phyloP scores from a whole-genome alignment of 495 filamentous ascomycete species.

The Pseudoneurospora amorphoporcata region DNA sequence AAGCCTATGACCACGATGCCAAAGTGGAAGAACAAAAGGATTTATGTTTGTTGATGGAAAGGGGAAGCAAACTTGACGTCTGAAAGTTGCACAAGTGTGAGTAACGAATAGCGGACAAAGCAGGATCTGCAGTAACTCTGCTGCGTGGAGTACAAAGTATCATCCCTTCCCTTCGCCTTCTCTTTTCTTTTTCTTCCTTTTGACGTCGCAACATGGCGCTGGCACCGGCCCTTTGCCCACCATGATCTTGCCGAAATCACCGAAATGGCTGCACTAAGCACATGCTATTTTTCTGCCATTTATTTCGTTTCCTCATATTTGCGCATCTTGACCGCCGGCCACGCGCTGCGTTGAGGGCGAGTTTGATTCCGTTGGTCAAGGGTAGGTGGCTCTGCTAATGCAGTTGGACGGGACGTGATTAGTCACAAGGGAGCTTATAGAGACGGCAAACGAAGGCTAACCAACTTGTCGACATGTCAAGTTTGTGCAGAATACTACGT shows the following conservation, averaged over 20 bases:
- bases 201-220: background rate
- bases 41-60: background rate
- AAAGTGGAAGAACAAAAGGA: background rate
- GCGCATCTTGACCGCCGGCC: background rate
- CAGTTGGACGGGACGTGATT: background rate
- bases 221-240: background rate
- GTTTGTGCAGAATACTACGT: background rate
- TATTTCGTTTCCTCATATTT: background rate
- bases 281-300: background rate
- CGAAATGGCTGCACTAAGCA: background rate
- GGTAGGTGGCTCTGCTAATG: background rate
- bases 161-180: background rate
- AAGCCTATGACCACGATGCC: background rate
- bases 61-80: background rate
- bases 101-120: background rate
- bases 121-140: background rate
- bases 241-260: background rate
- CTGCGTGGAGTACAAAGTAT: background rate
- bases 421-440: background rate
- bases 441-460: background rate
- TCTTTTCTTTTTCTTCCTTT: background rate
- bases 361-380: background rate
- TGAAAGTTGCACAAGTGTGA: background rate
- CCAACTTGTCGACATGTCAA: background rate
- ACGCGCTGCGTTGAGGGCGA: background rate